Base-by-base conservation (phyloP, 441 rosid species). In the Aquilaria agallochum region DNA sequence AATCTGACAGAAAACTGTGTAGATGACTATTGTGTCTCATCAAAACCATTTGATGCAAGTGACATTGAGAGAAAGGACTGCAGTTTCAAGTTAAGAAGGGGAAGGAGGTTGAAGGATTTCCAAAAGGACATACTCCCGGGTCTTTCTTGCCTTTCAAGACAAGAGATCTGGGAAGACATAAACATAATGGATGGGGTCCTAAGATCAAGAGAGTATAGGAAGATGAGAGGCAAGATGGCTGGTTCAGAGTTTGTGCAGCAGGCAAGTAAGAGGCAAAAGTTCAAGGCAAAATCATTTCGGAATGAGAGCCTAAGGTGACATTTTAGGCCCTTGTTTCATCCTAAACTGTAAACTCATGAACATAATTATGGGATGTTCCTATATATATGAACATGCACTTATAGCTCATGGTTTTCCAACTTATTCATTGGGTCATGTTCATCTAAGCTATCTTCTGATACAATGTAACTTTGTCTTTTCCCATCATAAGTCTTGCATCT, bases 21-120 rank as follows among this genome's bases (percentile, higher is more conserved):
- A 2, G 86, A 80, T 58, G 88, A 81, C 62, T 50, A 72, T 47
- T 75, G 74, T 5, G 81, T 79, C 55, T 70, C 91, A 42, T 90
- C 93, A 31, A 81, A 74, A 78, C 79, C 83, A 33, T 52, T 65
- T 9, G 82, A 83, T 65, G 70, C 70, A 44, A 74, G 60, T 31
- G 71, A 74, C 27, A 31, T 53, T 0, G 83, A 72, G 68, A 70
- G 54, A 20, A 86, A 80, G 62, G 89, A 84, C 71, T 69, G 78
- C 34, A 72, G 89, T 59, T 10, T 71, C 46, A 90, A 79, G 77
- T 67, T 84, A 73, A 88, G 88, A 74, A 74, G 95, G 64, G 97
- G 97, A 33, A 71, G 97, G 62, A 81, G 97, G 62, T 55, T 90
- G 90, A 90, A 90, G 72, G 90, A 90, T 74, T 90, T 90, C 61